These are phyloP conservation scores for Megacollybia platyphylla DNA, from an alignment of 1,284 basidiomycete species.

Conservation along the genomic window DNA sequence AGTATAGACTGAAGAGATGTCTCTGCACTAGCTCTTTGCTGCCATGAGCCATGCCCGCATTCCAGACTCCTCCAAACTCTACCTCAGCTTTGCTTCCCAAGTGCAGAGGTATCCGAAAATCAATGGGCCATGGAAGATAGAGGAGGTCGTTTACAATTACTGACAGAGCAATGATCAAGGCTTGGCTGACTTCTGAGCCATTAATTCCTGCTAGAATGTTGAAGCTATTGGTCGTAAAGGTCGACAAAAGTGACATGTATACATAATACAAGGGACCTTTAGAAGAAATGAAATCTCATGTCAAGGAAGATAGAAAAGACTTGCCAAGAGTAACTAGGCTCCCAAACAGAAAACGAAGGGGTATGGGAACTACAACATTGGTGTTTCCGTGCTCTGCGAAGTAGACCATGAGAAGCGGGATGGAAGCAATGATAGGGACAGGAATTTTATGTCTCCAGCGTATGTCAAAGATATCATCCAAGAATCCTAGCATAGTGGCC, in stretches of 20 bases:
- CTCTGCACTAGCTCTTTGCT: conserved; percentile 80
- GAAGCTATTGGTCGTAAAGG: conserved; percentile 96
- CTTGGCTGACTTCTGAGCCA: conserved; percentile 90
- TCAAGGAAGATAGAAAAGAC: conserved; percentile 11
- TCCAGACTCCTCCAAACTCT: conserved; percentile 66
- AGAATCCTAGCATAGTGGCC: conserved; percentile 88
- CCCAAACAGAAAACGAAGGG: conserved; percentile 59
- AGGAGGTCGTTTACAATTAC: conserved; percentile 88
- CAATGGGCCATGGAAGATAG: conserved; percentile 77
- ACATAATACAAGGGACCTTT: conserved; percentile 89
- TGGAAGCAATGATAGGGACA: conserved; percentile 90
- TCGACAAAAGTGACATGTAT: conserved; percentile 94
- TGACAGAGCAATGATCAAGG: conserved; percentile 83
- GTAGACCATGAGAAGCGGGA: conserved; percentile 93
- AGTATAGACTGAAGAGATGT: conserved; percentile 91
- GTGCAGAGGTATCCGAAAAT: conserved; percentile 57
- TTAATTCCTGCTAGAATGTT: conserved; percentile 99
- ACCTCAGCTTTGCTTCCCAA: conserved; percentile 54
- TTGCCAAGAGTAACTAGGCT: conserved; percentile 81
- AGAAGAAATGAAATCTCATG: neutral
- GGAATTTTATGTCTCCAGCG: conserved; percentile 98
- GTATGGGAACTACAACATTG: conserved; percentile 87
- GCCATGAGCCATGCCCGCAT: conserved; percentile 75
- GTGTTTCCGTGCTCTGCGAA: conserved; percentile 91
- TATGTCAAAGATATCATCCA: conserved; percentile 98